These are phyloP conservation scores for Sorghum bicolor DNA, from an alignment of 176 grass and related monocot species.

Conservation along the genomic window Sorghum_bicolor_NCBIv3 NC_012876.2:57353001-57353500, in stretches of 20 bases:
- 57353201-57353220: not conserved
- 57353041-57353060: constrained; percentile 49
- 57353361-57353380: not conserved
- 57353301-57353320: not conserved
- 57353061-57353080: constrained; percentile 40
- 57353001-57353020: not conserved
- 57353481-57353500: not conserved
- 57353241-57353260: not conserved
- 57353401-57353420: not conserved
- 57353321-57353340: not conserved
- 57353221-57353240: not conserved
- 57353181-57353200: not conserved
- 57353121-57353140: constrained; percentile 44
- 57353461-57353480: not conserved
- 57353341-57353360: not conserved
- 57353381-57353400: not conserved
- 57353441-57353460: not conserved
- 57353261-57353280: not conserved
- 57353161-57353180: not conserved
- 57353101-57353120: constrained; percentile 64
- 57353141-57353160: constrained; percentile 23
- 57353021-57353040: constrained; percentile 88
- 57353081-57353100: constrained; percentile 44
- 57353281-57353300: not conserved
- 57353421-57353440: not conserved